These are phyloP conservation scores for Pichia cactophila DNA, from an alignment of 1,139 yeast genomes.

Conservation along the genomic window DNA sequence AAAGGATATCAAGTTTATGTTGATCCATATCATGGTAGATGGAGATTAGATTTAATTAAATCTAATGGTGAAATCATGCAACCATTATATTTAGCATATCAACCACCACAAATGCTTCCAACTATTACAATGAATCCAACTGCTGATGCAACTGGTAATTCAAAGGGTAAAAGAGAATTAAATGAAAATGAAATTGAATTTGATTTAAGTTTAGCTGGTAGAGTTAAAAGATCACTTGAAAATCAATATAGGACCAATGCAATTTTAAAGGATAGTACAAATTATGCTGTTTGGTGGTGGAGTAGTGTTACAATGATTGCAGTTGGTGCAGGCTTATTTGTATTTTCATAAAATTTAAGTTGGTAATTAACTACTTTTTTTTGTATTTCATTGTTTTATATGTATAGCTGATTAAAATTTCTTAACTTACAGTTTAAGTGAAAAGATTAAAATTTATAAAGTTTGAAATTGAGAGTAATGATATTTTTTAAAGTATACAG, in stretches of 20 bases:
- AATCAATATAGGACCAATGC: slow-evolving; percentile 79
- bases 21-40: slow-evolving; percentile 78
- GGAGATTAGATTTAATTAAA: slow-evolving; percentile 64
- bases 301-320: slow-evolving; percentile 34
- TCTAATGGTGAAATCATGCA: slow-evolving; percentile 79
- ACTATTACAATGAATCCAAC: slow-evolving; percentile 89
- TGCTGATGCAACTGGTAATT: slow-evolving; percentile 33
- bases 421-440: neutral
- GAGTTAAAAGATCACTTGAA: slow-evolving; percentile 65
- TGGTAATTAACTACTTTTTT: neutral
- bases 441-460: neutral
- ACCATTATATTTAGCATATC: slow-evolving; percentile 84
- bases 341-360: slow-evolving; percentile 2
- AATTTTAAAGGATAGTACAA: slow-evolving; percentile 36
- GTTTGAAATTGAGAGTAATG: neutral
- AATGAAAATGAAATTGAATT: slow-evolving; percentile 3
- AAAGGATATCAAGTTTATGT: slow-evolving; percentile 51
- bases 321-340: slow-evolving; percentile 31
- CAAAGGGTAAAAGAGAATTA: slow-evolving; percentile 16
- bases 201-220: slow-evolving; percentile 23
- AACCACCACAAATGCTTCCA: slow-evolving; percentile 95
- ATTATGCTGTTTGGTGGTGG: slow-evolving; percentile 49
- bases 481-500: too few species aligned
- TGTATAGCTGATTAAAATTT: neutral
- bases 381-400: neutral